Evolutionary conservation across 768 basidiomycete species (phyloP), one percentile per base, ranked within the genome.

Genomic region (Mycena rebaudengoi): DNA sequence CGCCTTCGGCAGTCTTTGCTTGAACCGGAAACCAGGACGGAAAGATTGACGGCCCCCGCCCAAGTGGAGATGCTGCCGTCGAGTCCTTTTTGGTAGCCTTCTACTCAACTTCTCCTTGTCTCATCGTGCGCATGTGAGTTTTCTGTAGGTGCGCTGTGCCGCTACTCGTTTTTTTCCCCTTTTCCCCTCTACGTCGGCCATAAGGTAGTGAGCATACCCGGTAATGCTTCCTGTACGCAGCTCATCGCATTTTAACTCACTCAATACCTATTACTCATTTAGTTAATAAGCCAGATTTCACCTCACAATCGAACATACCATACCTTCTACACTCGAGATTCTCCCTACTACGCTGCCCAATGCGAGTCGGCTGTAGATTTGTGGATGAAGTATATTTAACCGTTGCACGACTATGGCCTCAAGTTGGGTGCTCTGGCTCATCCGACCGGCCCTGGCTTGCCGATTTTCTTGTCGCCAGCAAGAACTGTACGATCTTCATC

Each of bases 381-480:
- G 11, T 81, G 74, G 75, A 73, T 74, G 52, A 70, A 78, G 61
- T 75, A 80, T 44, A 78, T 80, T 37, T 70, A 79, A 49, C 78
- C 79, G 25, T 62, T 81, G 16, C 69, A 70, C 25, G 66, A 70
- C 14, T 64, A 68, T 4, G 77, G 75, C 0, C 57, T 80, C 43
- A 68, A 71, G 12, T 67, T 81, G 18, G 79, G 79, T 33, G 74
- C 73, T 21, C 79, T 79, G 29, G 78, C 78, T 69, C 73, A 3
- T 67, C 66, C 43, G 79, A 79, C 26, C 67, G 63, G 12, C 66
- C 67, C 3, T 80, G 79, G 79, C 66, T 80, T 23, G 41, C 72
- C 26, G 61, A 72, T 20, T 80, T 80, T 63, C 50, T 80, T 16
- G 54, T 61, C 5, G 77, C 77, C 12, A 80, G 79, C 55, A 69